Percentiles rank a stretch among this genome's conserved stretches.
These are phyloP conservation scores for Ophiostoma perfectum DNA, from an alignment of 2,329 filamentous ascomycete genomes.

Conservation along the genomic window DNA sequence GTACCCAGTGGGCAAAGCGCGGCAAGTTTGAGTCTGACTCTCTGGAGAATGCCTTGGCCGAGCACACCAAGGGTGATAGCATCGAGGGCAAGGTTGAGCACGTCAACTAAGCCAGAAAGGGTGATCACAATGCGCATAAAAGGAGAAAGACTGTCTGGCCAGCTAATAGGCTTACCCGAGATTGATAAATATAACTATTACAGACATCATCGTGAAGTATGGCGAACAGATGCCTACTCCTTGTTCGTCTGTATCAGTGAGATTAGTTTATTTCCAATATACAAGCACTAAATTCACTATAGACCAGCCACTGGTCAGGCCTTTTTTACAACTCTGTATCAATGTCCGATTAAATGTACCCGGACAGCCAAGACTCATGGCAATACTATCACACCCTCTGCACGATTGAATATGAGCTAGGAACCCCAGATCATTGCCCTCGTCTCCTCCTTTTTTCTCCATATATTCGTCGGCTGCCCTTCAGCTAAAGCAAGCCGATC, in stretches of 20 bases:
- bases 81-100: background rate
- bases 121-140: background rate
- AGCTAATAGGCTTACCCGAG: background rate
- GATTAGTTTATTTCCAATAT: no score
- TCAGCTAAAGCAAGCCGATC: background rate
- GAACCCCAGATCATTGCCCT: background rate
- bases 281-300: no score
- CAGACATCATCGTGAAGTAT: background rate
- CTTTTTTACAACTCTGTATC: no score
- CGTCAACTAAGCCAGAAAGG: background rate
- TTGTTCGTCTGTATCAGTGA: no score
- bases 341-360: background rate
- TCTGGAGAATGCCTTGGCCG: background rate
- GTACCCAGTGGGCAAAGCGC: conserved; percentile 10
- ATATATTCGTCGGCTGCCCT: background rate
- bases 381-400: background rate
- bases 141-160: background rate
- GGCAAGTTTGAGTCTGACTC: background rate
- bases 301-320: no score
- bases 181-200: background rate
- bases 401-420: background rate
- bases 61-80: background rate
- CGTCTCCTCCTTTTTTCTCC: background rate
- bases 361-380: background rate
- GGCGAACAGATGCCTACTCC: no score